A percentile compares a stretch with the other conserved stretches of the same genome.
Conservation (phyloP, 176 grass and related monocot species). For the Areca catechu region DNA sequence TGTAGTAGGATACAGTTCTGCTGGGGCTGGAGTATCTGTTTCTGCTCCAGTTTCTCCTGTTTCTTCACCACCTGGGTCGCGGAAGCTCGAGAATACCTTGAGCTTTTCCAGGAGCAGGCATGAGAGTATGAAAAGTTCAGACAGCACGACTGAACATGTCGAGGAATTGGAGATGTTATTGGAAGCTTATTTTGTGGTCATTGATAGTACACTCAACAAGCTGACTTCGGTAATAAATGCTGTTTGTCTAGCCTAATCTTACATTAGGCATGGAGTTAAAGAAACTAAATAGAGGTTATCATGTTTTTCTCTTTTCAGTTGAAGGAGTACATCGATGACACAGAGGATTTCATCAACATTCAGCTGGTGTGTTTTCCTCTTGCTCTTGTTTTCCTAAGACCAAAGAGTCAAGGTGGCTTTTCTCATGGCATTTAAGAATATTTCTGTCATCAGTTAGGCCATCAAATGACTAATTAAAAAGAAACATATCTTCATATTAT, state of each 20-base stretch:
- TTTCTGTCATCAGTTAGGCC: background rate
- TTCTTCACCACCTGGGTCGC: conserved; percentile 34
- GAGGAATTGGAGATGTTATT: conserved; percentile 88
- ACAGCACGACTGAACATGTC: conserved; percentile 42
- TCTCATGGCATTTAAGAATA: conserved; percentile 7
- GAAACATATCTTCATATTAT: no score
- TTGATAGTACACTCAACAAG: conserved; percentile 76
- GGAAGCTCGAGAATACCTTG: conserved; percentile 56
- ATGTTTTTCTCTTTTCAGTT: conserved; percentile 46
- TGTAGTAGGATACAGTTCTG: conserved; percentile 33
- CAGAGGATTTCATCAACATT: conserved; percentile 95
- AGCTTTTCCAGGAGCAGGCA: conserved; percentile 61
- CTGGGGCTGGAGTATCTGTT: conserved; percentile 36
- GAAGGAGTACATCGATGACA: conserved; percentile 99
- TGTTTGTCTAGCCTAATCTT: background rate
- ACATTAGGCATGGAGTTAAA: conserved; percentile 5
- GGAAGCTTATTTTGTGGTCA: conserved; percentile 92
- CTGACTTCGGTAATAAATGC: conserved; percentile 53
- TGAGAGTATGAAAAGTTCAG: conserved; percentile 59
- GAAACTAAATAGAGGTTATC: background rate
- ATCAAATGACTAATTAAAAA: no score
- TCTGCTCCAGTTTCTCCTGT: conserved; percentile 85
- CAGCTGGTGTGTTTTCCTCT: conserved; percentile 53
- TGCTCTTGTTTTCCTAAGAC: background rate
- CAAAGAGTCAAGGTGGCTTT: background rate